Conservation (phyloP, 2,329 filamentous ascomycete genomes). For the Diaporthe citri region DNA sequence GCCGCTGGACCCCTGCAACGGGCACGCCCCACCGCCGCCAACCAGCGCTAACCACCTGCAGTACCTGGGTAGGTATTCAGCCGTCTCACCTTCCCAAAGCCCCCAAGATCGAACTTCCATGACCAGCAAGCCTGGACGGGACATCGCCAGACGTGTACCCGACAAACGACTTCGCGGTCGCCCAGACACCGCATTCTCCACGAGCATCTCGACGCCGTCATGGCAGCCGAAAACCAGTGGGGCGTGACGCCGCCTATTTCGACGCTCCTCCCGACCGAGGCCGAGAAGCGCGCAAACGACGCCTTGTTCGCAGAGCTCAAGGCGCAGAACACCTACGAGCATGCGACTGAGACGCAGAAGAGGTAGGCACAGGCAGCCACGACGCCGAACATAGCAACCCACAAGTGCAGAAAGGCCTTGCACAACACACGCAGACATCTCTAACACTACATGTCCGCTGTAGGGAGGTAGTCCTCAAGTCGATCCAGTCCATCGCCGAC, state of each 20-base stretch:
- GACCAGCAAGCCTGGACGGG: constrained; percentile 11
- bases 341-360: constrained; percentile 83
- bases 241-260: constrained; percentile 92
- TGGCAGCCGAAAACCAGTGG: constrained; percentile 49
- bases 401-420: constrained; percentile 20
- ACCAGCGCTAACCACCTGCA: constrained; percentile 15
- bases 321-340: constrained; percentile 92
- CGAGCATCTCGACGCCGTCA: constrained; percentile 39
- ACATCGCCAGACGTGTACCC: neutral
- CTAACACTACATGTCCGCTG: constrained; percentile 4
- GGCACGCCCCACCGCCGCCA: neutral
- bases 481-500: constrained; percentile 83
- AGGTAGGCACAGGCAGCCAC: constrained; percentile 64
- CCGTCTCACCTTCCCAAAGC: constrained; percentile 12
- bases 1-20: neutral
- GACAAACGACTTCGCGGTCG: constrained; percentile 17
- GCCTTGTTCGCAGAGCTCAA: constrained; percentile 87
- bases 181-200: neutral
- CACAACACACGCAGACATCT: neutral
- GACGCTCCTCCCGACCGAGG: constrained; percentile 77
- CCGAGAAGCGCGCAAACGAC: constrained; percentile 82
- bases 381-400: neutral
- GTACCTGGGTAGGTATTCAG: neutral
- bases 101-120: neutral
- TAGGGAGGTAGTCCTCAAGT: constrained; percentile 79